Evolutionary conservation across 2,329 filamentous ascomycete genomes (phyloP).

Genomic region (Xylaria sp.): DNA sequence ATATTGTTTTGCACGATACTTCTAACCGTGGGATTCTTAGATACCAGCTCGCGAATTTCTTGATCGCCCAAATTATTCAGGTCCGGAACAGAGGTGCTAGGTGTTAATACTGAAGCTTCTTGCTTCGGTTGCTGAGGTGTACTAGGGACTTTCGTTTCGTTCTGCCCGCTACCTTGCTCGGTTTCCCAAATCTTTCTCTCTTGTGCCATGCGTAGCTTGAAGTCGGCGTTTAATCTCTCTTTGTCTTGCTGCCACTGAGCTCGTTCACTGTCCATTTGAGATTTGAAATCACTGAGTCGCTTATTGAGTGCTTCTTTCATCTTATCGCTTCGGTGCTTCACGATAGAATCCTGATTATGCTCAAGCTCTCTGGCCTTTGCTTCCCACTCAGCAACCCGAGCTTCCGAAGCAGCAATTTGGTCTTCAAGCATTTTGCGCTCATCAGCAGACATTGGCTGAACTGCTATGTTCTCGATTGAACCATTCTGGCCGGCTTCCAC

Average conservation of each 20-base stretch:
- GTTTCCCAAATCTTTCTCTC: conserved; percentile 49
- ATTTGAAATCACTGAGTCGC: conserved; percentile 74
- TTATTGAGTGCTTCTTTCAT: conserved; percentile 76
- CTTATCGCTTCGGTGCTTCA: conserved; percentile 74
- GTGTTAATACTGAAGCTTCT: conserved; percentile 52
- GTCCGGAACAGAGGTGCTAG: conserved; percentile 53
- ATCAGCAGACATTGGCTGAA: conserved; percentile 61
- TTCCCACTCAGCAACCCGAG: conserved; percentile 72
- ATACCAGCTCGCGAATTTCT: conserved; percentile 67
- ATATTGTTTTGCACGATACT: conserved; percentile 70
- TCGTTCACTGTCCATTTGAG: conserved; percentile 60
- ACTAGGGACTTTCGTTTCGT: conserved; percentile 45
- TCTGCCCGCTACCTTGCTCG: conserved; percentile 39
- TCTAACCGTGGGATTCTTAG: conserved; percentile 67
- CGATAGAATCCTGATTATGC: conserved; percentile 66
- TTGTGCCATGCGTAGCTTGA: conserved; percentile 48
- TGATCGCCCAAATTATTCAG: conserved; percentile 64
- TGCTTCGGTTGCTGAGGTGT: conserved; percentile 57
- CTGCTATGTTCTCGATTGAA: conserved; percentile 21
- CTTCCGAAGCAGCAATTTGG: conserved; percentile 69
- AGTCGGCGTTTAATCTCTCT: conserved; percentile 69
- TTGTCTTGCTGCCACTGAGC: conserved; percentile 72
- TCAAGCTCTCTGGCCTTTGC: conserved; percentile 73
- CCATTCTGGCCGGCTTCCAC: conserved; percentile 38
- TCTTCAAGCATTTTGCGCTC: conserved; percentile 72